Conservation (phyloP, 1,139 yeast genomes). For the Geotrichum australiense region DNA sequence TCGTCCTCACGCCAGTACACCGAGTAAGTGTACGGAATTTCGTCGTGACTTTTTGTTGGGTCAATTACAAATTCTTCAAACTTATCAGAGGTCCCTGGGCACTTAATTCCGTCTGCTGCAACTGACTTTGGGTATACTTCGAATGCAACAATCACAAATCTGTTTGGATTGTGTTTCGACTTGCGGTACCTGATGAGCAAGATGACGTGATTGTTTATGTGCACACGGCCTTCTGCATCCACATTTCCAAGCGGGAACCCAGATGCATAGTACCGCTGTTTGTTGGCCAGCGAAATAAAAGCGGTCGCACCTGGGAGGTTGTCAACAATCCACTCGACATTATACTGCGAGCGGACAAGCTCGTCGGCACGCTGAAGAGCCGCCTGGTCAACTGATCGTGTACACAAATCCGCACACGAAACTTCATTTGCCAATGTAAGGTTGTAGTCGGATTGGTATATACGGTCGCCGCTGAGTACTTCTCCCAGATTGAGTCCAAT, state of each 20-base stretch:
- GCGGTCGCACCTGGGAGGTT: constrained; percentile 88
- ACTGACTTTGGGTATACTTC: constrained; percentile 88
- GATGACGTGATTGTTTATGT: constrained; percentile 73
- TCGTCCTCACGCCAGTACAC: constrained; percentile 86
- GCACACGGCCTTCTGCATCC: constrained; percentile 46
- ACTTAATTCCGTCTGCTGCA: constrained; percentile 35
- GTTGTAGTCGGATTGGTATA: constrained; percentile 66
- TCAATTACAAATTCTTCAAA: constrained; percentile 24
- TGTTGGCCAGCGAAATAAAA: constrained; percentile 54
- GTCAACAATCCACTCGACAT: constrained; percentile 79
- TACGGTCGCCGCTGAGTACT: constrained; percentile 72
- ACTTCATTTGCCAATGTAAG: constrained; percentile 55
- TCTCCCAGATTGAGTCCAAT: constrained; percentile 69
- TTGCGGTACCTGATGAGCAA: constrained; percentile 68
- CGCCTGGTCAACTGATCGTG: constrained; percentile 45
- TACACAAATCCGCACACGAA: constrained; percentile 63
- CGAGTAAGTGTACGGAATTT: constrained; percentile 74
- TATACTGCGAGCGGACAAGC: constrained; percentile 62
- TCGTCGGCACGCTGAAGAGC: constrained; percentile 53
- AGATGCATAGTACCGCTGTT: constrained; percentile 67
- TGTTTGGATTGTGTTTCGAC: constrained; percentile 38
- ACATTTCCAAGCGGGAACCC: constrained; percentile 83
- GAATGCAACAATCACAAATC: constrained; percentile 71
- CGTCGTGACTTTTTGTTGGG: constrained; percentile 29
- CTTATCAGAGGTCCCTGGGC: constrained; percentile 26